Evolutionary conservation across 164 flowering plant genomes (phyloP).

Genomic region (Chloranthus sessilifolius): DNA sequence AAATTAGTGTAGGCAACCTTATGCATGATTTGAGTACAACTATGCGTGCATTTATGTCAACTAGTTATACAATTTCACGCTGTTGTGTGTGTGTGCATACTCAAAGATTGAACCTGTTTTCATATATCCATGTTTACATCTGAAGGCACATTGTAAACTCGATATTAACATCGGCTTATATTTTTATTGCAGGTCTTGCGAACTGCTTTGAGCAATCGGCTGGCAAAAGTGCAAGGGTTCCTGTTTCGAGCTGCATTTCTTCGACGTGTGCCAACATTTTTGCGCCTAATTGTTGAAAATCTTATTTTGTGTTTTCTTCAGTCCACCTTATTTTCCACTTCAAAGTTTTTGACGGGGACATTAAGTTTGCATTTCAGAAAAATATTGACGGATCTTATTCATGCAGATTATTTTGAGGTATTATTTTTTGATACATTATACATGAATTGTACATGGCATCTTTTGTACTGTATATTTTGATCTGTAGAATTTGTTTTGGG

Average conservation of each 20-base stretch:
- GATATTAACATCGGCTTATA: background rate
- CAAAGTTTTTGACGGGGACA: constrained; percentile 87
- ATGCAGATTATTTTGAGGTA: constrained; percentile 94
- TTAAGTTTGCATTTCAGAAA: constrained; percentile 84
- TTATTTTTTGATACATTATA: no score
- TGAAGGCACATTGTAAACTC: background rate
- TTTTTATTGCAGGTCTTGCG: constrained; percentile 63
- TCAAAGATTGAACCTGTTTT: no score
- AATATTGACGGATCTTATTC: constrained; percentile 82
- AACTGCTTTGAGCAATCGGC: constrained; percentile 86
- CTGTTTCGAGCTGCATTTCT: constrained; percentile 97
- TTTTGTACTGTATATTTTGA: no score
- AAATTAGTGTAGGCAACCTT: no score
- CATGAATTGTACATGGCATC: background rate
- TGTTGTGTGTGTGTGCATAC: no score
- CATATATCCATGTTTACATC: background rate
- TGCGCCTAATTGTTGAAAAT: constrained; percentile 84
- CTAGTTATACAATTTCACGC: no score
- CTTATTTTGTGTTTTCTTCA: constrained; percentile 84
- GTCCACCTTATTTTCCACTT: constrained; percentile 81
- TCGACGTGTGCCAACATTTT: constrained; percentile 76
- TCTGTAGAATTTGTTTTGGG: no score
- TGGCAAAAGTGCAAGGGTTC: constrained; percentile 99
- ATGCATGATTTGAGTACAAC: no score
- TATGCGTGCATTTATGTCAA: no score